These are phyloP conservation scores for Straminergon stramineum DNA, from an alignment of 225 moss, liverwort and hornwort genomes.

Conservation along the genomic window DNA sequence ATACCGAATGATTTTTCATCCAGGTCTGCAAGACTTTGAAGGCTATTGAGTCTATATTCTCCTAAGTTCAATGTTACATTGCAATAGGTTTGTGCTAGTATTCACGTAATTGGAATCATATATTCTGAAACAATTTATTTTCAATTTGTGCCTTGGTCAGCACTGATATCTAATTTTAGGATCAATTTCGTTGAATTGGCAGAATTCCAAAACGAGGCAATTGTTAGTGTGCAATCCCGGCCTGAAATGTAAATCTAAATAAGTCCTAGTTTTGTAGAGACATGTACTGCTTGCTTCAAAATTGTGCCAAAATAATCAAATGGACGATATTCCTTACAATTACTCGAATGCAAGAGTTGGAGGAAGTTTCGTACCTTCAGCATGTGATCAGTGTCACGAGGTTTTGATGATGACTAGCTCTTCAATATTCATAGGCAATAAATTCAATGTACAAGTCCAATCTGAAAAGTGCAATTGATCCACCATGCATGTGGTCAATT, in stretches of 20 bases:
- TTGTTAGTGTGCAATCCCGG: neutral
- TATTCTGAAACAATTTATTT: neutral
- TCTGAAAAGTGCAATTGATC: neutral
- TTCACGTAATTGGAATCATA: neutral
- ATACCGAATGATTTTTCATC: too few species aligned
- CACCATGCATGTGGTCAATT: neutral
- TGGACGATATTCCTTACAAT: neutral
- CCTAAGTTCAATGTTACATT: too few species aligned
- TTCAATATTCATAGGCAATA: too few species aligned
- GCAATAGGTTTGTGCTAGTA: too few species aligned
- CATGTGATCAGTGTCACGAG: neutral
- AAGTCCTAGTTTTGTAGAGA: neutral
- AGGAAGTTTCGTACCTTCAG: neutral
- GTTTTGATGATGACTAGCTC: neutral
- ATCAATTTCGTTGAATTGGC: neutral
- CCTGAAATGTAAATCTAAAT: too few species aligned
- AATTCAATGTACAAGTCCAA: neutral
- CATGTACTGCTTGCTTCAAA: neutral
- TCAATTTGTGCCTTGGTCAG: neutral
- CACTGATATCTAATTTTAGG: neutral
- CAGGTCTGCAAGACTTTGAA: too few species aligned
- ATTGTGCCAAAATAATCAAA: neutral
- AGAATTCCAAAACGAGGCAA: neutral
- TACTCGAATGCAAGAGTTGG: neutral
- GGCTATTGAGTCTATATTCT: too few species aligned